Conservation (phyloP, 2,329 filamentous ascomycete species). For the Tolypocladium sp. region DNA sequence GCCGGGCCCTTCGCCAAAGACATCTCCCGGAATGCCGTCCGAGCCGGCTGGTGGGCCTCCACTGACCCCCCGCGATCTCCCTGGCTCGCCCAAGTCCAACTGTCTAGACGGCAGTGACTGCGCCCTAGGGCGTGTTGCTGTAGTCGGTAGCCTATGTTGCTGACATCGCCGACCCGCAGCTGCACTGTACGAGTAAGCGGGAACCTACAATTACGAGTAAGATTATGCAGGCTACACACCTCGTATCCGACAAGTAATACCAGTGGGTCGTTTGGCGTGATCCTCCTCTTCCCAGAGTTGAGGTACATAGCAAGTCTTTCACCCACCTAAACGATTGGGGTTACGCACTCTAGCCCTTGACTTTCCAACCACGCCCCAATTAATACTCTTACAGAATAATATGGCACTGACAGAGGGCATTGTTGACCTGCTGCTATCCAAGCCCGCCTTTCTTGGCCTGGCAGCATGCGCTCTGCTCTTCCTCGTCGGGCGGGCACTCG, state of each 20-base stretch:
- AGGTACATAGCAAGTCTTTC: not conserved
- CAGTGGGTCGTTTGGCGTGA: not conserved
- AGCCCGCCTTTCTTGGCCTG: not conserved
- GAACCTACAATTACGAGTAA: no score
- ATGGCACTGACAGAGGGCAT: not conserved
- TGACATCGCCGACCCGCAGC: no score
- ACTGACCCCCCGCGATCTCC: no score
- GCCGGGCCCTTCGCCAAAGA: not conserved
- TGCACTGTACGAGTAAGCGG: no score
- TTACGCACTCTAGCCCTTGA: not conserved
- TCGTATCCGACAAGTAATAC: not conserved
- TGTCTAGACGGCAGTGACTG: no score
- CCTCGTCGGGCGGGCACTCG: not conserved
- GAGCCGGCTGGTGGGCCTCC: not conserved
- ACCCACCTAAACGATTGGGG: not conserved
- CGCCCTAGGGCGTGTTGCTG: no score
- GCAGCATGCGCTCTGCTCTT: not conserved
- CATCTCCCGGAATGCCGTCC: not conserved
- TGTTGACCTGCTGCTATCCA: not conserved
- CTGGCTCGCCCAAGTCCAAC: no score
- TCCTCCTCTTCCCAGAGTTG: not conserved
- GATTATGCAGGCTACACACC: not conserved
- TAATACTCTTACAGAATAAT: not conserved
- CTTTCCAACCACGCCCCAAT: not conserved
- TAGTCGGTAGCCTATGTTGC: no score